Base-by-base conservation (phyloP, 495 filamentous ascomycete species). In the Neurospora sublineolata region DNA sequence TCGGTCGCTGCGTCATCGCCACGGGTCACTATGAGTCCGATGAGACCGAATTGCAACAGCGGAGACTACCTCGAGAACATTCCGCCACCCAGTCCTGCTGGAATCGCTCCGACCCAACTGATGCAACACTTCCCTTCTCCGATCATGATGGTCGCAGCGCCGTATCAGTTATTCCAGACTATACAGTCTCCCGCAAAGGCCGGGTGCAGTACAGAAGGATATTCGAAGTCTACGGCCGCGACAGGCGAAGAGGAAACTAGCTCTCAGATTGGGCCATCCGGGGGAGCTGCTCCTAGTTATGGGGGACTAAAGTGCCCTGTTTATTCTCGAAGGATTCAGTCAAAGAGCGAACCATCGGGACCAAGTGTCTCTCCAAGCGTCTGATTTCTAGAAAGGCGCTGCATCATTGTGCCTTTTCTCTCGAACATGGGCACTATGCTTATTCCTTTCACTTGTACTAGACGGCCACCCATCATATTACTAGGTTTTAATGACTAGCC, bases 311-410 rank as follows among this genome's bases (percentile, higher is more conserved):
- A 75, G 58, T 71, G 74, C 11, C 80, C 79, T 14, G 70, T 72
- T 14, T 78, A 79, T 67, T 79, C 79, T 16, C 72, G 78, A 27
- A 71, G 78, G 38, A 74, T 80, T 10, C 75, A 81, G 69, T 78
- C 75, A 33, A 81, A 78, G 72, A 82, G 80, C 71, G 79, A 82
- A 67, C 80, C 80, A 30, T 64, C 11, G 41, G 44, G 2, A 30
- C 27, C 27, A 18, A 64, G 52, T 36, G 52, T 64, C 27, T 33
- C 52, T 64, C 27, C 52, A 64, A 64, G 27, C 14, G 52, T 30
- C 14, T 64, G 52, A 64, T 64, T 3, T 33, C 3, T 16, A 36
- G 27, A 64, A 64, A 9, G 27, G 52, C 14, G 52, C 52, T 64
- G 27, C 6, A 36, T 64, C 41, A 44, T 64, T 27, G 52, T 36